phyloP scores from a whole-genome alignment of 805 yeast species.

The Danielozyma ontarioensis region DNA sequence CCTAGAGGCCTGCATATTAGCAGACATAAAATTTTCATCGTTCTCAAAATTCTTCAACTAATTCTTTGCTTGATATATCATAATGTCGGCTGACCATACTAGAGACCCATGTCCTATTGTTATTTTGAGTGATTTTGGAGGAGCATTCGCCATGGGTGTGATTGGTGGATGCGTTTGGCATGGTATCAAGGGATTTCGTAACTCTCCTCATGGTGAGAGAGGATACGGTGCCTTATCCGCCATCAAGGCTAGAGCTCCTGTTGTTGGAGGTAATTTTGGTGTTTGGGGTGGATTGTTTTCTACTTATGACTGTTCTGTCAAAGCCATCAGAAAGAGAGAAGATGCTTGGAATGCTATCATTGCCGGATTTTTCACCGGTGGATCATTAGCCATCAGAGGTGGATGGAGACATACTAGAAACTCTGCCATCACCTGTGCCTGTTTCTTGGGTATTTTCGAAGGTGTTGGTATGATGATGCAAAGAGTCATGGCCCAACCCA shows the following conservation, averaged over 20 bases:
- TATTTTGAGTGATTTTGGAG: constrained; percentile 94
- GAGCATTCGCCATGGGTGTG: constrained; percentile 98
- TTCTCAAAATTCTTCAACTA: neutral
- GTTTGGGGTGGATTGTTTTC: constrained; percentile 99
- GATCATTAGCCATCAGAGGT: constrained; percentile 96
- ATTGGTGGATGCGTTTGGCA: constrained; percentile 99
- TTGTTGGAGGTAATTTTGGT: constrained; percentile 98
- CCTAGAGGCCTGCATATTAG: neutral
- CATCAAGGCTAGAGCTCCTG: constrained; percentile 94
- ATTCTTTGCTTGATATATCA: constrained; percentile 20
- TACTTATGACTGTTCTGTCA: constrained; percentile 91
- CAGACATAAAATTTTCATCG: neutral
- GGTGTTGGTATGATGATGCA: constrained; percentile 97
- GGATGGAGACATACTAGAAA: constrained; percentile 97
- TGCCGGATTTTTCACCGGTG: constrained; percentile 98
- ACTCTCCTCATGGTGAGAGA: constrained; percentile 96
- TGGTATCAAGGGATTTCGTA: constrained; percentile 97
- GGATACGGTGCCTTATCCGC: constrained; percentile 85
- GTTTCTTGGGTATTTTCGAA: constrained; percentile 92
- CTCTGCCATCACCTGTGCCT: constrained; percentile 96
- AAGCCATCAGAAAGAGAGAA: constrained; percentile 93
- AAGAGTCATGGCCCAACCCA: constrained; percentile 78
- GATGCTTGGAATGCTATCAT: constrained; percentile 98
- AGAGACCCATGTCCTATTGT: constrained; percentile 99
- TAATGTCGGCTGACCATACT: constrained; percentile 91